phyloP scores from a whole-genome alignment of 805 yeast genomes.

The Metschnikowia similis region DNA sequence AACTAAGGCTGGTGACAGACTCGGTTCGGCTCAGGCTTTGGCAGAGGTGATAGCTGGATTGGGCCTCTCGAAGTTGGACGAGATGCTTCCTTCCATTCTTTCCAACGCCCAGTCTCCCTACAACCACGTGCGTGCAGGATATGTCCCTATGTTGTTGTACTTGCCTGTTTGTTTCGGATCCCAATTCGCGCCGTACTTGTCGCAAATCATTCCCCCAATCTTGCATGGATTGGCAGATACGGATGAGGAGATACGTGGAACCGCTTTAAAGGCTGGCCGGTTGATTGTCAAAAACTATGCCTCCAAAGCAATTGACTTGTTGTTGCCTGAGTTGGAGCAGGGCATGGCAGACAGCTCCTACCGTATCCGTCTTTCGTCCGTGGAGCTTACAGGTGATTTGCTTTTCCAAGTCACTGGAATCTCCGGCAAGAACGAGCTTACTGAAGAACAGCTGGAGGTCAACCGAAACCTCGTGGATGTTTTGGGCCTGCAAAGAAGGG shows the following conservation, averaged over 20 bases:
- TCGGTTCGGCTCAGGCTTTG: slow-evolving; percentile 96
- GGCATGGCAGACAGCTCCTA: slow-evolving; percentile 81
- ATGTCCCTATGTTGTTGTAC: slow-evolving; percentile 81
- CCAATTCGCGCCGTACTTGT: slow-evolving; percentile 85
- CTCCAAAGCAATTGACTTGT: slow-evolving; percentile 82
- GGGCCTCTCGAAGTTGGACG: slow-evolving; percentile 84
- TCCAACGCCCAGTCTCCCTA: slow-evolving; percentile 65
- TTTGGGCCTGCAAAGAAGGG: slow-evolving; percentile 85
- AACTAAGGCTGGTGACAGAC: slow-evolving; percentile 77
- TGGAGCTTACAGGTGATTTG: slow-evolving; percentile 92
- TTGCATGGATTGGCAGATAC: slow-evolving; percentile 86
- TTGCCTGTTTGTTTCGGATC: slow-evolving; percentile 93
- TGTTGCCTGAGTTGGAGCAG: slow-evolving; percentile 87
- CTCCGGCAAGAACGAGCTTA: slow-evolving; percentile 67
- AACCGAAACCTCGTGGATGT: slow-evolving; percentile 60
- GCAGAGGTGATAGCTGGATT: slow-evolving; percentile 92
- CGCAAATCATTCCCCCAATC: slow-evolving; percentile 85
- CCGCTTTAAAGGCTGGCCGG: slow-evolving; percentile 89
- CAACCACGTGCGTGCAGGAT: slow-evolving; percentile 81
- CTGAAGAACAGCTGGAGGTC: slow-evolving; percentile 54
- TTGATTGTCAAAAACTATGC: slow-evolving; percentile 89
- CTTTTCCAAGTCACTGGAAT: slow-evolving; percentile 92
- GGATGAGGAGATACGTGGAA: slow-evolving; percentile 82
- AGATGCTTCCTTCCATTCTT: slow-evolving; percentile 75
- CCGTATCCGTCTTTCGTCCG: slow-evolving; percentile 88